phyloP scores from a whole-genome alignment of 2,329 filamentous ascomycete species.

The Colletotrichum noveboracense region DNA sequence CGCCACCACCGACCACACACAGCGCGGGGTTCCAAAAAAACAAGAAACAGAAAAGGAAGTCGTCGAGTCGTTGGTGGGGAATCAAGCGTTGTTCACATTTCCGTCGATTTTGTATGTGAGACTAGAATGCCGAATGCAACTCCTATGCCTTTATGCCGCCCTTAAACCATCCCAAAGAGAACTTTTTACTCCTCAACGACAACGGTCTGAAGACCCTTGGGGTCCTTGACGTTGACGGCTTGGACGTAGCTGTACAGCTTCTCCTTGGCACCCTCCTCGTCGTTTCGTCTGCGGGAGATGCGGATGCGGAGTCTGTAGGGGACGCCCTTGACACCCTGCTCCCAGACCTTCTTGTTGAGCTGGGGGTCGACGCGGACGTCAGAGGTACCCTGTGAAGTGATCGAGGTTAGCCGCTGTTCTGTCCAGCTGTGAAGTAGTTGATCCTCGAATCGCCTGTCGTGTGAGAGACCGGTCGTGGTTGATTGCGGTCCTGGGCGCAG shows the following conservation, averaged over 20 bases:
- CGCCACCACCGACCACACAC: neutral
- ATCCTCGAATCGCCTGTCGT: neutral
- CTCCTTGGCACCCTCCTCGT: constrained; percentile 99
- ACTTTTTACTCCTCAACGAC: constrained; percentile 76
- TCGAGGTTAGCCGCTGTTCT: constrained; percentile 24
- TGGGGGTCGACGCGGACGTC: constrained; percentile 98
- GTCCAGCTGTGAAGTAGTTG: neutral
- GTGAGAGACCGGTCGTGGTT: neutral
- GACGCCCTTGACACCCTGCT: constrained; percentile 98
- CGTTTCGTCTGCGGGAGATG: constrained; percentile 99
- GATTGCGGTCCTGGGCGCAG: neutral
- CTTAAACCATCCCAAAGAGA: constrained; percentile 45
- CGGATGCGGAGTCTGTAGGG: constrained; percentile 96
- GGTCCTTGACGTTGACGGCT: constrained; percentile 99
- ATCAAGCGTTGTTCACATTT: constrained; percentile 26
- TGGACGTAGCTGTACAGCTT: constrained; percentile 99
- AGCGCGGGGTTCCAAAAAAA: constrained; percentile 2
- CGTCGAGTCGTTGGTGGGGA: constrained; percentile 24
- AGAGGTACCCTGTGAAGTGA: constrained; percentile 76
- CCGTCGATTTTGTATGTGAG: constrained; percentile 24
- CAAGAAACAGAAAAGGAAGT: constrained; percentile 7
- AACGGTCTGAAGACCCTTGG: constrained; percentile 94
- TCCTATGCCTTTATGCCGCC: constrained; percentile 49
- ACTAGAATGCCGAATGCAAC: constrained; percentile 52
- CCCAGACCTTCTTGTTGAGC: constrained; percentile 99